Evolutionary conservation across 2,329 filamentous ascomycete species (phyloP).

Genomic region (Leptodontidium sp.): DNA sequence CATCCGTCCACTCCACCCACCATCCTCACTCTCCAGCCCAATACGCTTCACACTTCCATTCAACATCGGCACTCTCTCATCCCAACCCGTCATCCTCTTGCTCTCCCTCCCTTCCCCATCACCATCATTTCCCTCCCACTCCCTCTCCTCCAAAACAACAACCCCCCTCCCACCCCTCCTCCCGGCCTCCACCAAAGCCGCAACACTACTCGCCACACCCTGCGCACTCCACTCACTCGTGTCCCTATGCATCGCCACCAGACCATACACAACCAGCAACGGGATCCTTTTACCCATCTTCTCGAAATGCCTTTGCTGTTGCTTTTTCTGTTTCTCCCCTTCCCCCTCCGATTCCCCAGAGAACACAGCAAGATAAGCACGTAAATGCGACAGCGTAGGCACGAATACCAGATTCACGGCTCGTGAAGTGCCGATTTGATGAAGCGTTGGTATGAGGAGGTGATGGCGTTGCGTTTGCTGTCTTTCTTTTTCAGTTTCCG

Average conservation of each 20-base stretch:
- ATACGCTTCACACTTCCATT: slow-evolving; percentile 60
- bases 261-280: slow-evolving; percentile 69
- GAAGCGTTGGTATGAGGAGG: slow-evolving; percentile 70
- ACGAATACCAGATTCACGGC: slow-evolving; percentile 77
- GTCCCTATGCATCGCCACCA: slow-evolving; percentile 69
- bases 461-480: slow-evolving; percentile 45
- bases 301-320: slow-evolving; percentile 21
- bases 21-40: slow-evolving; percentile 55
- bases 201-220: slow-evolving; percentile 70
- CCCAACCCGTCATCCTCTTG: slow-evolving; percentile 47
- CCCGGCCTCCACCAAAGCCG: slow-evolving; percentile 69
- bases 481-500: background rate
- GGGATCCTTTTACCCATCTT: slow-evolving; percentile 45
- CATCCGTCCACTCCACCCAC: slow-evolving; percentile 64
- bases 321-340: slow-evolving; percentile 16
- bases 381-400: slow-evolving; percentile 78
- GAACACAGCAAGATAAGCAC: slow-evolving; percentile 72
- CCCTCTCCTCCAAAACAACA: slow-evolving; percentile 55
- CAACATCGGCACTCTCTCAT: slow-evolving; percentile 67
- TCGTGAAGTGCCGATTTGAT: slow-evolving; percentile 72
- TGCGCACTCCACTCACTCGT: slow-evolving; percentile 81
- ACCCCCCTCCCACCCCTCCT: slow-evolving; percentile 53
- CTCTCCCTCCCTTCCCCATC: slow-evolving; percentile 46
- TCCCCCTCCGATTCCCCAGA: background rate
- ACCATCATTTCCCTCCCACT: slow-evolving; percentile 45